These are phyloP conservation scores for Dendrobium catenatum DNA, from an alignment of 106 monocot species.

Conservation along the genomic window DNA sequence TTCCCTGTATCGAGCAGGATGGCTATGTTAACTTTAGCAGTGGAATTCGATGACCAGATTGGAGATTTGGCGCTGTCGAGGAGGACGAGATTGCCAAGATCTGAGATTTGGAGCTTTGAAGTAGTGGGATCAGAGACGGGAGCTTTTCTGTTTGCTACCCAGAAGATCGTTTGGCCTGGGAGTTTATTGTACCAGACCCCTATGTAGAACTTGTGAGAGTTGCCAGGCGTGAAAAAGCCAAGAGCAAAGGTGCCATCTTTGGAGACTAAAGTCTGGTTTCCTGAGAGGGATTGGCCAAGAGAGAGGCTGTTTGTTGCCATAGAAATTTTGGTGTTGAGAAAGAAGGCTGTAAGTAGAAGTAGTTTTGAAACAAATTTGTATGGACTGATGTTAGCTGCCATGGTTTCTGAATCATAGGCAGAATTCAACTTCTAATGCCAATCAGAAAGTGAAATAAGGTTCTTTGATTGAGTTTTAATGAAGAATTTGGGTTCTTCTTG, in stretches of 20 bases:
- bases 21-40: neutral
- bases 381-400: neutral
- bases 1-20: constrained; percentile 30
- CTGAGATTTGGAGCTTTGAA: constrained; percentile 31
- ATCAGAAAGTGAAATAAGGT: too few species aligned
- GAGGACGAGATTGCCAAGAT: constrained; percentile 32
- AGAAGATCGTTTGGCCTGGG: constrained; percentile 22
- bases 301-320: constrained; percentile 5
- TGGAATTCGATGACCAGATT: constrained; percentile 30
- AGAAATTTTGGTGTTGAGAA: neutral
- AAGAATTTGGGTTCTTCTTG: too few species aligned
- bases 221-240: constrained; percentile 9
- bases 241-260: constrained; percentile 10
- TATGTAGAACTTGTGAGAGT: constrained; percentile 16
- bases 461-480: too few species aligned
- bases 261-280: constrained; percentile 18
- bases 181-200: constrained; percentile 50
- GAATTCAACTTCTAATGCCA: too few species aligned
- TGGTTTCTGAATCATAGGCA: neutral
- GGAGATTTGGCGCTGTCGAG: constrained; percentile 12
- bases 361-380: neutral
- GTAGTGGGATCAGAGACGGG: constrained; percentile 14
- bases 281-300: constrained; percentile 6
- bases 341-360: neutral
- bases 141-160: constrained; percentile 41